Conservation (phyloP, 257 asterid species). For the Penstemon davidsonii region DNA sequence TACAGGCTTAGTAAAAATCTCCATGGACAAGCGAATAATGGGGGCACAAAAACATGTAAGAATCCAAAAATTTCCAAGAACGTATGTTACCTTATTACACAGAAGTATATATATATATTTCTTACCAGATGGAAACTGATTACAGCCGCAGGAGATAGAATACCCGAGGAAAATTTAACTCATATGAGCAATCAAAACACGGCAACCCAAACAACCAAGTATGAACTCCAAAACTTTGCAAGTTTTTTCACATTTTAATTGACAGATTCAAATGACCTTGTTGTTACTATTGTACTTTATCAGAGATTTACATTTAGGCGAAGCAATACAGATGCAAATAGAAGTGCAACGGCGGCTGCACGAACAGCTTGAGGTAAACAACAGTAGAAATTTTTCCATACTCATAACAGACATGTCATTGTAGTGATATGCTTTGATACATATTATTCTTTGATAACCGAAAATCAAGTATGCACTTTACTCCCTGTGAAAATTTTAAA, state of each 20-base stretch:
- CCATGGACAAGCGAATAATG: conserved; percentile 64
- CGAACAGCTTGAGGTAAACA: conserved; percentile 78
- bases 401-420: neutral
- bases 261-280: conserved; percentile 18
- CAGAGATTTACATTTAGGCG: conserved; percentile 69
- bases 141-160: conserved; percentile 64
- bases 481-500: too few relatives aligned
- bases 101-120: neutral
- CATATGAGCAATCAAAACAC: conserved; percentile 46
- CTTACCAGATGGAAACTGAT: conserved; percentile 25
- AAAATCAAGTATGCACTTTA: too few relatives aligned
- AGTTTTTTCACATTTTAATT: neutral
- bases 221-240: conserved; percentile 20
- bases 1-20: conserved; percentile 83
- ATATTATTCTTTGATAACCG: neutral
- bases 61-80: conserved; percentile 9
- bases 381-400: neutral
- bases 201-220: conserved; percentile 51
- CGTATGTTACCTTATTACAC: conserved; percentile 8
- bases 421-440: neutral
- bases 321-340: conserved; percentile 79
- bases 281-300: conserved; percentile 10
- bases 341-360: conserved; percentile 72
- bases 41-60: conserved; percentile 62
- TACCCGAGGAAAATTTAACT: conserved; percentile 41